Percentiles rank a stretch among this genome's conserved stretches.
Evolutionary conservation across 352 stramenopile species (phyloP).

Genomic region (Elongisporangium prolatum): DNA sequence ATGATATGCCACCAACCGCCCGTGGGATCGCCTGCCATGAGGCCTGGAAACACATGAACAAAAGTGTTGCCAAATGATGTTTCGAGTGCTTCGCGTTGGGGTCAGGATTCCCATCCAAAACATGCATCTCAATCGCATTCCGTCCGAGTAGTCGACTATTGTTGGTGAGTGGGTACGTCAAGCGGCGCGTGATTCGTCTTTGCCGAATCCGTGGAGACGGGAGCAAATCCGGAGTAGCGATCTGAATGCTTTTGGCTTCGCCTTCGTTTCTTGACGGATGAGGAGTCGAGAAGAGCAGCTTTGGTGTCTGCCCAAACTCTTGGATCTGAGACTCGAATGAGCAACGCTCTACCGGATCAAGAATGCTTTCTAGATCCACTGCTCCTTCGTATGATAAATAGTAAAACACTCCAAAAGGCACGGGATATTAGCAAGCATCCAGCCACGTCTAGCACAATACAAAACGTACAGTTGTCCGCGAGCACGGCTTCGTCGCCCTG

Average conservation of each 20-base stretch:
- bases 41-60: slow-evolving; percentile 40
- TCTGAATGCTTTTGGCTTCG: slow-evolving; percentile 20
- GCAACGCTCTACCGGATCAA: slow-evolving; percentile 88
- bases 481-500: slow-evolving; percentile 88
- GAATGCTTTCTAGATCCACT: slow-evolving; percentile 74
- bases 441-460: slow-evolving; percentile 23
- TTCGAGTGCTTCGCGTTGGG: slow-evolving; percentile 3
- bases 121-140: neutral
- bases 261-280: slow-evolving; percentile 54
- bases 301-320: slow-evolving; percentile 90
- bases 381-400: slow-evolving; percentile 89
- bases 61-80: neutral
- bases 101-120: neutral
- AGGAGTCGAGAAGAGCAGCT: slow-evolving; percentile 62
- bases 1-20: slow-evolving; percentile 26
- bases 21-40: slow-evolving; percentile 28
- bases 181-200: slow-evolving; percentile 11
- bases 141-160: neutral
- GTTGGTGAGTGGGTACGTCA: slow-evolving; percentile 12
- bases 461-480: slow-evolving; percentile 69
- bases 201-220: slow-evolving; percentile 30
- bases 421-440: neutral
- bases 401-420: slow-evolving; percentile 77
- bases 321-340: slow-evolving; percentile 93
- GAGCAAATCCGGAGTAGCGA: slow-evolving; percentile 46